Evolutionary conservation across 2,329 filamentous ascomycete genomes (phyloP), one percentile per base, ranked within the genome.

Genomic region (Fusarium sp.): DNA sequence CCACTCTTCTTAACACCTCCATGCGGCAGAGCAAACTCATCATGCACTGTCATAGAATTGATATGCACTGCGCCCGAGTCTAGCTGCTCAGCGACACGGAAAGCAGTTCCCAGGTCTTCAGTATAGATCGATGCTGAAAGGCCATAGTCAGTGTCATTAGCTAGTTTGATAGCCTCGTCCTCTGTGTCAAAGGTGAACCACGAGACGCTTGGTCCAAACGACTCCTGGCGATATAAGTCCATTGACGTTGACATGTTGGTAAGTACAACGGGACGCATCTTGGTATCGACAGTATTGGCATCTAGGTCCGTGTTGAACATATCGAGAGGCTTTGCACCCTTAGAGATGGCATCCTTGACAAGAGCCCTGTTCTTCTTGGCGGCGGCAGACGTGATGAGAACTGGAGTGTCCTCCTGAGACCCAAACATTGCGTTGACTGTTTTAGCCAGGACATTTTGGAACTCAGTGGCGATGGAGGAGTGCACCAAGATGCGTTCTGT

Each of bases 11-110:
- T 57, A 13, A 57, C 28, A 22, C 54, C 54, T 0, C 54, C 54
- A 18, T 57, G 54, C 0, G 54, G 54, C 18, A 57, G 20, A 4
- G 39, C 31, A 10, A 57, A 57, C 31, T 57, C 54, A 26, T 57
- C 39, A 47, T 57, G 54, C n/a, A 57, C 54, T 35, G 54, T 57
- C 39, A 57, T 57, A 26, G 54, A 57, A n/a, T 57, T 57, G 39
- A 57, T 57, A 33, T 57, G 54, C 6, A 57, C 54, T 7, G 39
- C 54, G 31, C 54, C 54, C 7, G 54, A 57, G 17, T 57, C 54
- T 10, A 57, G 4, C n/a, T 24, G 15, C 39, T 57, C 54, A 33
- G 54, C 54, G 13, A 57, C 39, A 22, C 39, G 54, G n/a, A 57
- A 57, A 5, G 54, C 54, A 6, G 39, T 57, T n/a, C 54, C 54